Conservation (phyloP, 78 protist species). For the Paulinella micropora region DNA sequence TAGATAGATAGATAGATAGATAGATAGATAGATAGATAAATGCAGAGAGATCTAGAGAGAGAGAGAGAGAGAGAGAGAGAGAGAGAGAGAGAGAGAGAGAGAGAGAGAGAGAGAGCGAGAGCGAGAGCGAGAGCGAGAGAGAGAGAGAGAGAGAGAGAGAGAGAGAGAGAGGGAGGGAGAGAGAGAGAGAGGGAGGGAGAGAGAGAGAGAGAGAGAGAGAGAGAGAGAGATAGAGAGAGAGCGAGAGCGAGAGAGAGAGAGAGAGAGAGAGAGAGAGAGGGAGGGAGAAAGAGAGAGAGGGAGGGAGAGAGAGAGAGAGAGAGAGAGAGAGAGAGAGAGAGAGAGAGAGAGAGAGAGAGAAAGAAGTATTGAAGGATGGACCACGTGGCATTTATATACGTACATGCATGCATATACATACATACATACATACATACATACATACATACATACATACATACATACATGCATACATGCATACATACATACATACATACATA, state of each 20-base stretch:
- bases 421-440: background rate
- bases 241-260: background rate
- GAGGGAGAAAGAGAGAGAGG: background rate
- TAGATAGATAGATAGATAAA: too few species aligned
- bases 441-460: background rate
- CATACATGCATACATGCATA: background rate
- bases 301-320: background rate
- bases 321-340: background rate
- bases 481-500: background rate
- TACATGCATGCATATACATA: background rate
- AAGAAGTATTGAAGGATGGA: background rate
- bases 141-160: background rate
- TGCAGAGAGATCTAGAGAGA: too few species aligned
- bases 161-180: background rate
- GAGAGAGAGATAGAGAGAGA: background rate
- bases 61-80: background rate
- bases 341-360: background rate
- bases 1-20: too few species aligned
- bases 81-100: background rate
- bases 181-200: background rate
- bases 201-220: background rate
- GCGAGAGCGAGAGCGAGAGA: background rate
- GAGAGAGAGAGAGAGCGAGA: background rate
- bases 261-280: background rate
- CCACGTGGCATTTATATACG: too few species aligned